Percentiles rank a stretch among this genome's conserved stretches.
phyloP scores from a whole-genome alignment of 169 alveolate species.

The Plasmodium adleri region DNA sequence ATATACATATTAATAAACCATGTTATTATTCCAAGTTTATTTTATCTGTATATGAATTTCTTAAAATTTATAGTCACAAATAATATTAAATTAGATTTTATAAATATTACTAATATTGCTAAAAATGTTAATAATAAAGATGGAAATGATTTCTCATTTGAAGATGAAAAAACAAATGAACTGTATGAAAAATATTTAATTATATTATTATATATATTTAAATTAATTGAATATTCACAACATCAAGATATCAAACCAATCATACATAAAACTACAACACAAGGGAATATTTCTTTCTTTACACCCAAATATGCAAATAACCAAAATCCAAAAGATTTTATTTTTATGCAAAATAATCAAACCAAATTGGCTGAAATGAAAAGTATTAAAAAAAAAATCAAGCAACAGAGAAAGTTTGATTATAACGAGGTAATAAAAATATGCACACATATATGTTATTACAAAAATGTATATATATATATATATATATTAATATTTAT shows the following conservation, averaged over 20 bases:
- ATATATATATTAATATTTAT: background rate
- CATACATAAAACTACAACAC: background rate
- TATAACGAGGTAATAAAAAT: constrained; percentile 49
- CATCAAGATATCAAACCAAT: constrained; percentile 41
- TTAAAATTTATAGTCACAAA: constrained; percentile 6
- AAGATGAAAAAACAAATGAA: background rate
- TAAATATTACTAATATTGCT: background rate
- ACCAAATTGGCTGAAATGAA: constrained; percentile 60
- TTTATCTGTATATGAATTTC: constrained; percentile 42
- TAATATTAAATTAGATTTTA: constrained; percentile 22
- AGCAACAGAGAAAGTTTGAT: constrained; percentile 66
- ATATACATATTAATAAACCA: constrained; percentile 62
- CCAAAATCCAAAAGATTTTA: constrained; percentile 52
- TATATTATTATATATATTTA: constrained; percentile 28
- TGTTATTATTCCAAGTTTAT: constrained; percentile 45
- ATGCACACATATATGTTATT: background rate
- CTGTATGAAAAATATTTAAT: constrained; percentile 34
- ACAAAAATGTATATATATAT: background rate
- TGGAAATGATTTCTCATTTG: background rate
- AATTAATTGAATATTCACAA: constrained; percentile 38
- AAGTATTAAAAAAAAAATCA: constrained; percentile 32
- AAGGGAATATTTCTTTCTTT: constrained; percentile 24
- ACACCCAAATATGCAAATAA: constrained; percentile 74
- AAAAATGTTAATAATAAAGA: constrained; percentile 5
- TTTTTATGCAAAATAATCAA: constrained; percentile 50